phyloP scores from a whole-genome alignment of 2,329 filamentous ascomycete genomes.

The Epichloe gansuensis region DNA sequence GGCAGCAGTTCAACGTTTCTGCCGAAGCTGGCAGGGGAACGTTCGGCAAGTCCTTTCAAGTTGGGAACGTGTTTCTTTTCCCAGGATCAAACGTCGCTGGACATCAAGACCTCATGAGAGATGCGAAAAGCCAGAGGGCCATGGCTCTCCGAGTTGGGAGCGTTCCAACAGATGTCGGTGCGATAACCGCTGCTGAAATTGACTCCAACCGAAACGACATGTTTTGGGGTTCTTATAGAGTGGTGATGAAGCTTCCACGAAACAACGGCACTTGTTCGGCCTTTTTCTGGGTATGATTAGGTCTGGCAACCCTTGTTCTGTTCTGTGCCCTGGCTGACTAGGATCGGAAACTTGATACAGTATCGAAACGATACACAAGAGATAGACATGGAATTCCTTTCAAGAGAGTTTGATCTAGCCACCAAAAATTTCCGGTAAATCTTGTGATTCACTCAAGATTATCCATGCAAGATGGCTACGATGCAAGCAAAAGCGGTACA shows the following conservation, averaged over 20 bases:
- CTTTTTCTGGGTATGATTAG: slow-evolving; percentile 57
- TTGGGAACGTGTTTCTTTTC: slow-evolving; percentile 45
- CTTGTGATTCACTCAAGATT: slow-evolving; percentile 61
- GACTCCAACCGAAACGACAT: slow-evolving; percentile 49
- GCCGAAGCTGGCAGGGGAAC: slow-evolving; percentile 44
- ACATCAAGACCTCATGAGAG: slow-evolving; percentile 8
- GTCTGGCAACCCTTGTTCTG: not conserved
- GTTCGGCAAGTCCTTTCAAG: slow-evolving; percentile 51
- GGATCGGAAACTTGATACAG: slow-evolving; percentile 25
- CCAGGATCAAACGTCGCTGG: slow-evolving; percentile 25
- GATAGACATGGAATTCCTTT: slow-evolving; percentile 72
- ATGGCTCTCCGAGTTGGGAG: slow-evolving; percentile 44
- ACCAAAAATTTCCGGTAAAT: slow-evolving; percentile 50
- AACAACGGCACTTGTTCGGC: slow-evolving; percentile 59
- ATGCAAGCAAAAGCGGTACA: slow-evolving; percentile 46
- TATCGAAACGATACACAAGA: slow-evolving; percentile 71
- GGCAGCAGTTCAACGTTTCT: slow-evolving; percentile 55
- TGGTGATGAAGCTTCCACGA: slow-evolving; percentile 50
- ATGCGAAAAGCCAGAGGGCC: slow-evolving; percentile 29
- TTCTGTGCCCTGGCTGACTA: not conserved
- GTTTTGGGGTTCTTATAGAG: slow-evolving; percentile 58
- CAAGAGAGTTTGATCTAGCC: slow-evolving; percentile 43
- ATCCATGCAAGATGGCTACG: slow-evolving; percentile 45
- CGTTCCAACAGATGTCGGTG: slow-evolving; percentile 28
- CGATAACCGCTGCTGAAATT: slow-evolving; percentile 52